Percentiles rank a stretch among this genome's conserved stretches.
Conservation (phyloP, 164 flowering plant species). For the Macadamia tetraphylla region DNA sequence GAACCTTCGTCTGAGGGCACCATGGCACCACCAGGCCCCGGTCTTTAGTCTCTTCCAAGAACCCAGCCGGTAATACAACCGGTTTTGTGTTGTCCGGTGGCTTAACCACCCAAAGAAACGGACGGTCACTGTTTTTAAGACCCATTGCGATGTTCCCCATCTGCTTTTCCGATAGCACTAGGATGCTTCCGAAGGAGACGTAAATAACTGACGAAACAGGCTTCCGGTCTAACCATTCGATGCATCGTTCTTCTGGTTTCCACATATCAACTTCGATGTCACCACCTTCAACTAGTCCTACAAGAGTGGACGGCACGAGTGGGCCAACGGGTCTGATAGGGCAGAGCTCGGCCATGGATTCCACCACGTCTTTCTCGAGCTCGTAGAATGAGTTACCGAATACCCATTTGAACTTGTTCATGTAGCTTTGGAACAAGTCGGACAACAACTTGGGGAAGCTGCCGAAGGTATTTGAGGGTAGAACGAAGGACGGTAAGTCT, state of each 20-base stretch:
- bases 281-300: constrained; percentile 15
- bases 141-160: constrained; percentile 23
- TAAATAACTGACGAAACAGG: constrained; percentile 18
- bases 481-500: constrained; percentile 35
- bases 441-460: constrained; percentile 13
- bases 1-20: constrained; percentile 16
- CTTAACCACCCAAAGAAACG: constrained; percentile 34
- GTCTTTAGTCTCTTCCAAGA: constrained; percentile 17
- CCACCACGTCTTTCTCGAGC: constrained; percentile 29
- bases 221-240: constrained; percentile 21
- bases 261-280: constrained; percentile 15
- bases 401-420: constrained; percentile 27
- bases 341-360: constrained; percentile 15
- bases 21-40: constrained; percentile 22
- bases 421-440: constrained; percentile 3
- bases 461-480: constrained; percentile 21
- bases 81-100: neutral
- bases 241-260: constrained; percentile 17
- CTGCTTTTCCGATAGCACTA: constrained; percentile 12
- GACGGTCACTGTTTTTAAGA: constrained; percentile 8
- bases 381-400: constrained; percentile 33
- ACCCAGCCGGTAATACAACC: constrained; percentile 6
- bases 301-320: constrained; percentile 23
- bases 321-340: constrained; percentile 29
- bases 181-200: constrained; percentile 27